Base-by-base conservation (phyloP, 768 basidiomycete genomes). In the Russula compacta region DNA sequence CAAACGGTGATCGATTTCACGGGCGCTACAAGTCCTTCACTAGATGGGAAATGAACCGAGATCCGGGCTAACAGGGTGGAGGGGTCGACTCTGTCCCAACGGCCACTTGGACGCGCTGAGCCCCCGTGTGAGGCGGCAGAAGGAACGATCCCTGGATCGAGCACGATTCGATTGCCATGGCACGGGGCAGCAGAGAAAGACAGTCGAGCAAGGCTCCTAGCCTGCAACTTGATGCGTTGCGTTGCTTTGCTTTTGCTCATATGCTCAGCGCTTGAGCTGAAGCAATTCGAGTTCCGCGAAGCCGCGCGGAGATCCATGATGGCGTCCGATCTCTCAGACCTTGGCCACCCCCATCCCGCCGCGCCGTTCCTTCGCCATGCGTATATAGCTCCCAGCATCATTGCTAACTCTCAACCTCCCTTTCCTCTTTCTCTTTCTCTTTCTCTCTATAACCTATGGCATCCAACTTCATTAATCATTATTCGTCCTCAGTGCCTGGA, bases 301-400 rank as follows among this genome's bases (percentile, higher is more conserved):
- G 52, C 51, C 61, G 57, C 47, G 56, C 61, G 61, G 61, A 63
- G 61, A 63, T 63, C 61, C 57, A 58, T 63, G 52, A 63, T 63
- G 61, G 61, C 61, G 61, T 62, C 61, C 61, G 61, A 62, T 62
- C 61, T 62, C 52, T 53, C 56, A 62, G 56, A 57, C 46, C 33
- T 49, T 53, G 51, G 51, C 56, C 56, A 58, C 44, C 60, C 57
- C 57, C 61, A 63, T 58, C 61, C 61, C 61, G 61, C 61, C 24
- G 24, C 24, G 24, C 24, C 60, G 49, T 61, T 58, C 46, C 55
- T 53, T 58, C 61, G 56, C 61, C 61, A 63, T 63, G 61, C 61
- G 61, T 63, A 63, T 63, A 63, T 63, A 63, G 61, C 61, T 63
- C 58, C 56, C 52, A 58, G 19, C 61, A 63, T 63, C 61, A 63